phyloP scores from a whole-genome alignment of 1,284 basidiomycete species.

The Boletus sp. region DNA sequence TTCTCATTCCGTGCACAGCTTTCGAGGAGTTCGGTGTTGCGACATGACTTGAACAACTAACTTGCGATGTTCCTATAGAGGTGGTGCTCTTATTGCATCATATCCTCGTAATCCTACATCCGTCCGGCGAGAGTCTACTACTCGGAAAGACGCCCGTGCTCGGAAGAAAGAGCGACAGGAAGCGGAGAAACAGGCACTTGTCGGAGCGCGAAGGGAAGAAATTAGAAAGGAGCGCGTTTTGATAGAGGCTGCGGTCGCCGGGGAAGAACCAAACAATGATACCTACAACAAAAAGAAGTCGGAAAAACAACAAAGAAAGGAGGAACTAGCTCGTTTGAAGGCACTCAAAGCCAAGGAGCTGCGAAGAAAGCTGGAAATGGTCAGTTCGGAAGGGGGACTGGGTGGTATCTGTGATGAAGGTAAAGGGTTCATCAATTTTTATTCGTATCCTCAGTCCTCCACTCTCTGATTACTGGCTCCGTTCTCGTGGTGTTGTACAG shows the following conservation, averaged over 20 bases:
- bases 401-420: constrained; percentile 41
- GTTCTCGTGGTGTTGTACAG: constrained; percentile 31
- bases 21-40: background rate
- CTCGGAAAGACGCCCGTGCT: constrained; percentile 78
- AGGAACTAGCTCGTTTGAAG: constrained; percentile 79
- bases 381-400: constrained; percentile 64
- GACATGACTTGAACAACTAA: background rate
- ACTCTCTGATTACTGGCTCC: background rate
- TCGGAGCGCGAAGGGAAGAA: constrained; percentile 75
- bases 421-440: constrained; percentile 19
- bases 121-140: constrained; percentile 76
- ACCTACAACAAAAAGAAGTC: constrained; percentile 36
- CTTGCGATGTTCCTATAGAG: constrained; percentile 40
- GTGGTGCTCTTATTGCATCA: constrained; percentile 67
- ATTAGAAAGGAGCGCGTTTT: constrained; percentile 68
- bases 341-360: constrained; percentile 83
- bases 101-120: constrained; percentile 75
- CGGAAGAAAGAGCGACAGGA: constrained; percentile 75
- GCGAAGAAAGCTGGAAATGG: constrained; percentile 66
- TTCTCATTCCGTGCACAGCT: background rate
- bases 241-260: constrained; percentile 19
- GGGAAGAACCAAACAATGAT: constrained; percentile 3
- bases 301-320: constrained; percentile 46
- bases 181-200: constrained; percentile 73
- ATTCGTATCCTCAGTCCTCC: background rate